Conservation (phyloP, 306 rosid genomes). For the Dryas alaskensis region DNA sequence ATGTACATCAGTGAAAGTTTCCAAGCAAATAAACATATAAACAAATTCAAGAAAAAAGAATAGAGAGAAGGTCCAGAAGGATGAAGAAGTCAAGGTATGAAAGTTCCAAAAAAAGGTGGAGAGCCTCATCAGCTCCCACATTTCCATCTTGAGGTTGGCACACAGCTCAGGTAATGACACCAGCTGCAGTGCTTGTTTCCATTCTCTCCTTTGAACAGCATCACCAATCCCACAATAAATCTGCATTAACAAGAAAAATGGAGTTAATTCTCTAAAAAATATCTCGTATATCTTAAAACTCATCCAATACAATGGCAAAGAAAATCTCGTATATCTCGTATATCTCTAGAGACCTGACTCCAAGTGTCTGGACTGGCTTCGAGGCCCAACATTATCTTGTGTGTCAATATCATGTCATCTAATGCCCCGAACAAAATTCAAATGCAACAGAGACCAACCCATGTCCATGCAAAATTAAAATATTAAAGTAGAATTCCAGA, state of each 20-base stretch:
- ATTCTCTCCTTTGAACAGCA: conserved; percentile 43
- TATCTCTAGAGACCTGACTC: background rate
- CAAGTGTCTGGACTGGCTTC: background rate
- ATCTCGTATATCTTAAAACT: background rate
- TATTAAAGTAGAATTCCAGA: background rate
- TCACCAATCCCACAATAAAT: conserved; percentile 35
- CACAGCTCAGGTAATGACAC: conserved; percentile 52
- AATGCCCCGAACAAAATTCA: background rate
- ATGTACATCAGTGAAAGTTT: conserved; percentile 16
- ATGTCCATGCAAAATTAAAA: background rate
- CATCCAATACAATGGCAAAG: background rate
- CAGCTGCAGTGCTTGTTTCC: conserved; percentile 49
- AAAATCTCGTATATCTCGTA: too few relatives aligned
- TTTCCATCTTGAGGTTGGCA: conserved; percentile 45
- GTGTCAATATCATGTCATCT: background rate
- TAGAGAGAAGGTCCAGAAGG: background rate
- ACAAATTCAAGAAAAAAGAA: background rate
- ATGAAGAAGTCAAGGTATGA: background rate
- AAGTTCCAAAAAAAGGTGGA: background rate
- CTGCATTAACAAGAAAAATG: conserved; percentile 18
- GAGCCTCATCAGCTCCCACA: conserved; percentile 31
- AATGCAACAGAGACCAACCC: background rate
- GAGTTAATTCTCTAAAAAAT: background rate
- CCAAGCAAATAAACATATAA: background rate
- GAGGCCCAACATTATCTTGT: background rate